Base-by-base conservation (phyloP, 2,329 filamentous ascomycete genomes). In the Ilyonectria sp. region DNA sequence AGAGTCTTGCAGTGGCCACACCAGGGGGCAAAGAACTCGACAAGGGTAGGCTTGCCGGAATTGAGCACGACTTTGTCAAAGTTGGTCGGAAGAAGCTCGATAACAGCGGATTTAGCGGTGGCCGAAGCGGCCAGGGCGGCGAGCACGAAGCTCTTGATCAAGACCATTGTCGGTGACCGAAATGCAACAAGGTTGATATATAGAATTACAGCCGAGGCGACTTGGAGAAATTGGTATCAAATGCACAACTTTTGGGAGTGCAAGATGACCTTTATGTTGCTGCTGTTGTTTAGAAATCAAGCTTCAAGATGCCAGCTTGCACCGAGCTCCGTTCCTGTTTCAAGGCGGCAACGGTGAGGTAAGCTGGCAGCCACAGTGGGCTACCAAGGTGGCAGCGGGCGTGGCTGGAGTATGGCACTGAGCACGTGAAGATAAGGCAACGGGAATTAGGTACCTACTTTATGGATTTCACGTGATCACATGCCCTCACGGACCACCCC, bases 1-100 rank as follows among this genome's bases (percentile, higher is more conserved):
- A 99, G 92, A 78, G 86, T 97, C 89, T 98, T 98, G 94, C 96
- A 99, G 88, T 99, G 96, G 35, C 96, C 97, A 79, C 96, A 99
- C 96, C 96, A 99, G 26, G 95, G 95, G 37, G 96, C 96, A 79
- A 97, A 98, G 89, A 99, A 99, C 82, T 98, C 95, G 76, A 98
- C 94, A 29, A 99, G 91, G 0, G 96, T 95, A 49, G 96, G 95
- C 86, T 97, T 98, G 82, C 94, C 94, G 52, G 93, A 95, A 81
- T 97, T 90, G 68, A 97, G 87, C 71, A 97, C 94, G 62, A 97
- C 87, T 54, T 92, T 85, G 86, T 98, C 95, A 81, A 99, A 99
- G 86, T 98, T 99, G 76, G 86, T 86, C 63, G 95, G 94, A 67
- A 93, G 91, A 69, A 99, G 91, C 82, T 98, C 95, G 76, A 97